These are phyloP conservation scores for Phyllosticta capitalensis DNA, from an alignment of 2,329 filamentous ascomycete species.

Conservation along the genomic window DNA sequence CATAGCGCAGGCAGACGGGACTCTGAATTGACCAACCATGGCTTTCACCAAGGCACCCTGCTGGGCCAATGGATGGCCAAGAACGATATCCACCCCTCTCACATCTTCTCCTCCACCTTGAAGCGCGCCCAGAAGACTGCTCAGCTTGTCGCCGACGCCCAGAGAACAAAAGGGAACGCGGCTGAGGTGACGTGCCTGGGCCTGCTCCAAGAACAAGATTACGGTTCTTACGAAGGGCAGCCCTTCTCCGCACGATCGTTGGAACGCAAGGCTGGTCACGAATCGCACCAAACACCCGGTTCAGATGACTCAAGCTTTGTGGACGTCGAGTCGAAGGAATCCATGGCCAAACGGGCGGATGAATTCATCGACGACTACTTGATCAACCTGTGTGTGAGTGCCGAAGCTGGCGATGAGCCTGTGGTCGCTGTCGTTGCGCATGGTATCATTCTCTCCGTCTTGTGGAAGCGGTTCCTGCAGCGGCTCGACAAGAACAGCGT, in stretches of 20 bases:
- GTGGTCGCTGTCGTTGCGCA: slow-evolving; percentile 67
- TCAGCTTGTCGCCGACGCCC: slow-evolving; percentile 51
- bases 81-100: slow-evolving; percentile 54
- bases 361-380: slow-evolving; percentile 58
- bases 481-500: slow-evolving; percentile 43
- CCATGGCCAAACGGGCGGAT: slow-evolving; percentile 56
- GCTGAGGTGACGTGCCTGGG: slow-evolving; percentile 1
- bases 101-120: slow-evolving; percentile 70
- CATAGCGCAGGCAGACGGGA: slow-evolving; percentile 68
- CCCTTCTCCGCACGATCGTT: slow-evolving; percentile 34
- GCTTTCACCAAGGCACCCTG: slow-evolving; percentile 65
- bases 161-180: slow-evolving; percentile 21
- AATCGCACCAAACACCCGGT: slow-evolving; percentile 9
- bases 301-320: slow-evolving; percentile 35
- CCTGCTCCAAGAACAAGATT: slow-evolving; percentile 60
- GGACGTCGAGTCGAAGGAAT: slow-evolving; percentile 58
- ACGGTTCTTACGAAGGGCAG: slow-evolving; percentile 61
- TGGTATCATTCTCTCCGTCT: slow-evolving; percentile 64
- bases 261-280: slow-evolving; percentile 31
- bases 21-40: slow-evolving; percentile 72
- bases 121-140: slow-evolving; percentile 66
- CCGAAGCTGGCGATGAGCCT: slow-evolving; percentile 17
- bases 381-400: slow-evolving; percentile 8
- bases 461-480: slow-evolving; percentile 55
- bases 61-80: slow-evolving; percentile 59